phyloP scores from a whole-genome alignment of 2,329 filamentous ascomycete species.

The Rhynchosporium secalis region DNA sequence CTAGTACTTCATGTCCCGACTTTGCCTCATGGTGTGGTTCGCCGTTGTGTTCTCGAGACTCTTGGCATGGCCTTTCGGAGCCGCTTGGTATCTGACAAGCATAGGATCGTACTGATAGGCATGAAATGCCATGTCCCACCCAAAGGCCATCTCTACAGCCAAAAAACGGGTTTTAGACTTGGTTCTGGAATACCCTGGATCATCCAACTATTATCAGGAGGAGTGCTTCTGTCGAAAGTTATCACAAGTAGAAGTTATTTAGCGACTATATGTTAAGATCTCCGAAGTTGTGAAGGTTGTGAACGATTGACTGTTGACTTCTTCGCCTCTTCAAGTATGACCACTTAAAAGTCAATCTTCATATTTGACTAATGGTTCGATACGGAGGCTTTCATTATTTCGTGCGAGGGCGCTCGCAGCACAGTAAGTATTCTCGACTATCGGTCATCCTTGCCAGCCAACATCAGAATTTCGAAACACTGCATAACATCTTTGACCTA shows the following conservation, averaged over 20 bases:
- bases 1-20: constrained; percentile 72
- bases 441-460: not conserved
- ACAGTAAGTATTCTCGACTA: not conserved
- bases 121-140: constrained; percentile 29
- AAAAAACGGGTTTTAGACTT: not conserved
- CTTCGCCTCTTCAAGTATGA: too few relatives aligned
- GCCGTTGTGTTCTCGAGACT: constrained; percentile 47
- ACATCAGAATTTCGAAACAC: not conserved
- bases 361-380: too few relatives aligned
- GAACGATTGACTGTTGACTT: too few relatives aligned
- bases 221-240: too few relatives aligned
- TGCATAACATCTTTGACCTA: not conserved
- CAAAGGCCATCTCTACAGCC: constrained; percentile 34
- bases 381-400: not conserved
- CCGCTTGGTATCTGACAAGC: constrained; percentile 41
- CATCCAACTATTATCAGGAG: too few relatives aligned
- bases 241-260: too few relatives aligned
- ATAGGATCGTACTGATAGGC: not conserved
- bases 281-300: too few relatives aligned
- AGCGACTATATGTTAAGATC: too few relatives aligned
- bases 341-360: too few relatives aligned
- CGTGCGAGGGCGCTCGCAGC: not conserved
- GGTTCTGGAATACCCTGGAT: too few relatives aligned
- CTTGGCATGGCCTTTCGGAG: constrained; percentile 46
- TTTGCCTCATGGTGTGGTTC: constrained; percentile 57